These are phyloP conservation scores for Vigna mungo DNA, from an alignment of 306 rosid genomes.

Conservation along the genomic window DNA sequence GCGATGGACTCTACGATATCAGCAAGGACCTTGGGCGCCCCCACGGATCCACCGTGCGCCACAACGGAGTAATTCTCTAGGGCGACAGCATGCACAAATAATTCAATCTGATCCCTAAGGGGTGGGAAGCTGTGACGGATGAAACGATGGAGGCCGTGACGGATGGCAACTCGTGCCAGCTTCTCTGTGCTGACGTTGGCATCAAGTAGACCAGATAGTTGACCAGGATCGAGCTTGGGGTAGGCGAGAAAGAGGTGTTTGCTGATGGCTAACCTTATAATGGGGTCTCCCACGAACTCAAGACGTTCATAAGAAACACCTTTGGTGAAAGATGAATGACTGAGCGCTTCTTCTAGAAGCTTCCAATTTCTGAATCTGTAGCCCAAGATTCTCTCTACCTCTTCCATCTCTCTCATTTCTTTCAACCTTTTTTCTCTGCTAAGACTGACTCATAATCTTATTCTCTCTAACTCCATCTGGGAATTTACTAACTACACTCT, in stretches of 20 bases:
- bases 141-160: constrained; percentile 50
- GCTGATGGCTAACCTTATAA: constrained; percentile 56
- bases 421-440: no score
- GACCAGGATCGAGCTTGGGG: constrained; percentile 58
- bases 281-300: constrained; percentile 79
- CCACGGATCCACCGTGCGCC: constrained; percentile 62
- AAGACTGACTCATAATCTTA: no score
- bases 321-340: constrained; percentile 63
- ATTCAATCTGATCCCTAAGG: constrained; percentile 48
- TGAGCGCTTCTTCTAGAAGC: constrained; percentile 77
- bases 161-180: constrained; percentile 82
- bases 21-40: constrained; percentile 91
- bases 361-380: constrained; percentile 56
- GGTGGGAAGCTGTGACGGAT: constrained; percentile 55
- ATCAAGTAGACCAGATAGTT: constrained; percentile 68
- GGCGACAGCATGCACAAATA: constrained; percentile 56
- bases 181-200: constrained; percentile 82
- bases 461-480: no score
- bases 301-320: constrained; percentile 65
- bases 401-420: background rate
- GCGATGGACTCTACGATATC: constrained; percentile 83
- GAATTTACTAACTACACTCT: no score
- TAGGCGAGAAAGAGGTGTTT: constrained; percentile 58
- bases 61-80: constrained; percentile 47
- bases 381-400: constrained; percentile 49